Evolutionary conservation across 345 rosid species (phyloP), one percentile per base, ranked within the genome.

Genomic region (Citrus maxima): DNA sequence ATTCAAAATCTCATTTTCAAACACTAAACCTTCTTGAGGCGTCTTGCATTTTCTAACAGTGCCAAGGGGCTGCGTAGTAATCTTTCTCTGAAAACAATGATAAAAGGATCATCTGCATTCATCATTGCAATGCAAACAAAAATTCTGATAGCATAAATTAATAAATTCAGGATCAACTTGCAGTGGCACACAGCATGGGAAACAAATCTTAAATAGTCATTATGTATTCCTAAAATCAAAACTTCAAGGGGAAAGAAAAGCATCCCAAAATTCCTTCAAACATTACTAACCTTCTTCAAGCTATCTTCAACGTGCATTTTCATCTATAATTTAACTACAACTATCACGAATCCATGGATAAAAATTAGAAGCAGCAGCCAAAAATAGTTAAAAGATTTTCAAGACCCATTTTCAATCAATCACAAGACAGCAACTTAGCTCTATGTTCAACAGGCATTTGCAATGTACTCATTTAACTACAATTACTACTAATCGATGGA

Each of bases 41-140:
- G 97, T 89, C 82, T 92, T 92, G 77, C 98, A 96, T 80, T 98
- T 88, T 86, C 98, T 92, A 74, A 89, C 82, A 61, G 97, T 95
- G 73, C 99, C 98, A 76, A 93, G 97, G 19, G 98, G 98, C 27
- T 95, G 86, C 77, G 93, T 95, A 40, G 87, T 88, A 61, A 93
- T 88, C 77, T 83, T 89, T 32, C 75, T 80, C 97, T 95, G 91
- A 51, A 30, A 28, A 28, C 75, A 71, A 42, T 28, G 21, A 77
- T 76, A 18, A 9, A 58, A 25, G 6, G 73, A 76, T 10, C 35
- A n/a, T 24, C 21, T 10, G 12, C 3, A 58, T 34, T 37, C 58
- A 70, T 7, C 30, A 24, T 21, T 6, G 18, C 35, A 61, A 66
- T 27, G 61, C 35, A 76, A 67, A 64, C 22, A 56, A 80, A 51